A percentile compares a stretch with the other conserved stretches of the same genome.
These are phyloP conservation scores for Diaporthe citri DNA, from an alignment of 2,329 filamentous ascomycete genomes.

Conservation along the genomic window DNA sequence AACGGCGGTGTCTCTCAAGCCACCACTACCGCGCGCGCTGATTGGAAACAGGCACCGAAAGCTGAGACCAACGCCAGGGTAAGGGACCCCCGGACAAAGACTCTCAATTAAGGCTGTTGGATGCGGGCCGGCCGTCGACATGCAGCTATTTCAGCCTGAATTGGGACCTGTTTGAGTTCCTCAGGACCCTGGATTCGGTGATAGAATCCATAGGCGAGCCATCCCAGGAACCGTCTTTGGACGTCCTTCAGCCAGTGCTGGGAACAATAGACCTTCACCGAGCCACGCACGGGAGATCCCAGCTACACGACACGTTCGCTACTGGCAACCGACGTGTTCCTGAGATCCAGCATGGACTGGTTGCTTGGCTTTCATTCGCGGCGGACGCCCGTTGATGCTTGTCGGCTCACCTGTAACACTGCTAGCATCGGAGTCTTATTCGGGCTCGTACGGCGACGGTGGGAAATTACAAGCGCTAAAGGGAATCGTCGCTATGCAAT, in stretches of 20 bases:
- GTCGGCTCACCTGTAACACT: conserved; percentile 7
- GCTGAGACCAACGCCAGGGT: conserved; percentile 24
- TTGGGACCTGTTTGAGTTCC: conserved; percentile 21
- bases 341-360: conserved; percentile 1
- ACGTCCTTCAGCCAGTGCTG: neutral
- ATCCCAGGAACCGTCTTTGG: neutral
- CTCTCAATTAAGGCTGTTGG: conserved; percentile 11
- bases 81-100: conserved; percentile 20
- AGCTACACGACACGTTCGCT: conserved; percentile 9
- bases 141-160: conserved; percentile 29
- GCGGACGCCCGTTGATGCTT: neutral
- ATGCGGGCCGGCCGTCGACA: conserved; percentile 19
- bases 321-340: neutral
- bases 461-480: conserved; percentile 16
- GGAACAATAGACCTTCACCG: neutral
- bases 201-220: neutral
- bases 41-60: conserved; percentile 24
- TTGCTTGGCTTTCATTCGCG: neutral
- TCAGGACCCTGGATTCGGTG: conserved; percentile 1
- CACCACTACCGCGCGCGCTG: conserved; percentile 22
- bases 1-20: neutral
- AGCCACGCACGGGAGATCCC: neutral
- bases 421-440: conserved; percentile 16
- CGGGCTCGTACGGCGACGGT: conserved; percentile 15
- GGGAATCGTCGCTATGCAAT: conserved; percentile 7